A percentile compares a stretch with the other conserved stretches of the same genome.
Evolutionary conservation across 495 filamentous ascomycete genomes (phyloP).

Genomic region (Tuber calosporum): DNA sequence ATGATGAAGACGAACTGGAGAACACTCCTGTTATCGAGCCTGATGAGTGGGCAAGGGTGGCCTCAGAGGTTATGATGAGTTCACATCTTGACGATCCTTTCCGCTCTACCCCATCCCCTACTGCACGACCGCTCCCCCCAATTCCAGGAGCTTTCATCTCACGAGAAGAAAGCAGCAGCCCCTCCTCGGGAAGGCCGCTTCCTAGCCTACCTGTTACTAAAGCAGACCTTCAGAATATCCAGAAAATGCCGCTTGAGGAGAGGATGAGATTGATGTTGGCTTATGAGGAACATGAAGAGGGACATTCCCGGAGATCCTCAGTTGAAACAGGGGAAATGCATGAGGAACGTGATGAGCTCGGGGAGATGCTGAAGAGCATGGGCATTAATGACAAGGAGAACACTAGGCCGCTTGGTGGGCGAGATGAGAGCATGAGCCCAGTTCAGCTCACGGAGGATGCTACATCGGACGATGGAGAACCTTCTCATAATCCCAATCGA

Average conservation of each 20-base stretch:
- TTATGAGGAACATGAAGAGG: conserved; percentile 57
- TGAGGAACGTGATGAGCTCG: conserved; percentile 52
- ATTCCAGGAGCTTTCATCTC: conserved; percentile 34
- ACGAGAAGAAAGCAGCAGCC: conserved; percentile 45
- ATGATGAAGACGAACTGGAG: conserved; percentile 80
- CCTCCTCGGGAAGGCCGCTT: conserved; percentile 40
- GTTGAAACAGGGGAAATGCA: conserved; percentile 56
- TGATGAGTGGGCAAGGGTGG: conserved; percentile 87
- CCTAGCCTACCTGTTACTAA: conserved; percentile 42
- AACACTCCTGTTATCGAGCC: conserved; percentile 95
- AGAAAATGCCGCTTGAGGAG: conserved; percentile 41
- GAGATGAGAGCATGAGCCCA: conserved; percentile 48
- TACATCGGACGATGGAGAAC: conserved; percentile 48
- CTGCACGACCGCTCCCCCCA: conserved; percentile 39
- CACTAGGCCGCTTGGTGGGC: conserved; percentile 51
- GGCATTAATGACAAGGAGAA: conserved; percentile 48
- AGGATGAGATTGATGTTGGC: conserved; percentile 51
- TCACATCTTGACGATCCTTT: conserved; percentile 63
- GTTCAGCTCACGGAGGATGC: conserved; percentile 46
- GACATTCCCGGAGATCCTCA: conserved; percentile 59
- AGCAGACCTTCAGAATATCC: conserved; percentile 44
- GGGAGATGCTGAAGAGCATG: conserved; percentile 47
- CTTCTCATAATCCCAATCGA: conserved; percentile 32
- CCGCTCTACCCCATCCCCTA: conserved; percentile 41
- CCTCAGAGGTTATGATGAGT: conserved; percentile 51